Conservation (phyloP, 2,329 filamentous ascomycete genomes). For the Stylonectria norvegica region DNA sequence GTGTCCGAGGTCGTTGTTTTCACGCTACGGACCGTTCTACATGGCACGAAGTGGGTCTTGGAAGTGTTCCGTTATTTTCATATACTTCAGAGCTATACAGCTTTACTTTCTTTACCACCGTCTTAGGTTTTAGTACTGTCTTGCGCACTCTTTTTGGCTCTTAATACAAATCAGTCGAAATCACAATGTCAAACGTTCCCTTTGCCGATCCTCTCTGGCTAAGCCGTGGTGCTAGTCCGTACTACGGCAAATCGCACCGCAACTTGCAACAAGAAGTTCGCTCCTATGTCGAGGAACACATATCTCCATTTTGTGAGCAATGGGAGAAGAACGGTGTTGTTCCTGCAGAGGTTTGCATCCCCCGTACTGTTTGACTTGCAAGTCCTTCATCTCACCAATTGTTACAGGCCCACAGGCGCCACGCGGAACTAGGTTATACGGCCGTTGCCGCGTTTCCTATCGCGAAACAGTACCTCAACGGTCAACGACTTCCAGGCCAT, state of each 20-base stretch:
- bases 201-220: constrained; percentile 17
- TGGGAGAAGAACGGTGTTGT: constrained; percentile 60
- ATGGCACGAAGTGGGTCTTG: too few species aligned
- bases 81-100: too few species aligned
- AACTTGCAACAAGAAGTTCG: constrained; percentile 55
- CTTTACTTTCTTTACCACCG: too few species aligned
- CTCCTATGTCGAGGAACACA: constrained; percentile 55
- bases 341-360: constrained; percentile 34
- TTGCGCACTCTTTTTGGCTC: not conserved
- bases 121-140: too few species aligned
- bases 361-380: too few species aligned
- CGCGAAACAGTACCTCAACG: not conserved
- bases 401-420: not conserved
- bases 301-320: constrained; percentile 56
- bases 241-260: constrained; percentile 62
- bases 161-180: constrained; percentile 14
- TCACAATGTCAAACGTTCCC: constrained; percentile 9
- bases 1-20: too few species aligned
- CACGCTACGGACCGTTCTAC: too few species aligned
- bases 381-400: not conserved
- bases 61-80: too few species aligned
- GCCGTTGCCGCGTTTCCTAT: constrained; percentile 1
- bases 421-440: constrained; percentile 2
- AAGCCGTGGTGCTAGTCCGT: constrained; percentile 37
- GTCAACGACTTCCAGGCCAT: constrained; percentile 19